A percentile compares a stretch with the other conserved stretches of the same genome.
Evolutionary conservation across 352 stramenopile genomes (phyloP).

Genomic region (Pythium scleroteichum): DNA sequence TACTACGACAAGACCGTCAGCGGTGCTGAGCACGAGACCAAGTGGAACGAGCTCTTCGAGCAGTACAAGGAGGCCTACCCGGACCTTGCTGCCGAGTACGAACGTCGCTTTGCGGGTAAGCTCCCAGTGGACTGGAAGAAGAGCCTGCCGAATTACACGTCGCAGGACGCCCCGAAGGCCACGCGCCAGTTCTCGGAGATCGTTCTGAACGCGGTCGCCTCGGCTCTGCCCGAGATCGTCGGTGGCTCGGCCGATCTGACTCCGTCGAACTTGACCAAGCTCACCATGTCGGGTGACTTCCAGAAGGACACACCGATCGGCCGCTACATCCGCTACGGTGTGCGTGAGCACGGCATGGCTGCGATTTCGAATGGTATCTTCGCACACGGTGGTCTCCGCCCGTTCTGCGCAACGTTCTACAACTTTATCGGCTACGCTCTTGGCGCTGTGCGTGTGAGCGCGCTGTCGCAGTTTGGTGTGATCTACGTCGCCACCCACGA

Average conservation of each 20-base stretch:
- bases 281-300: slow-evolving; percentile 97
- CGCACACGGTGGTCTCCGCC: slow-evolving; percentile 95
- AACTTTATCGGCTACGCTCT: slow-evolving; percentile 99
- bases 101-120: slow-evolving; percentile 91
- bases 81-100: slow-evolving; percentile 93
- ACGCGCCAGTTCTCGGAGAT: slow-evolving; percentile 95
- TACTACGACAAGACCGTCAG: slow-evolving; percentile 87
- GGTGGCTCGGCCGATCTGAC: slow-evolving; percentile 98
- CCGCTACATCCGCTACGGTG: slow-evolving; percentile 98
- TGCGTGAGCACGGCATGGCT: slow-evolving; percentile 99
- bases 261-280: slow-evolving; percentile 95
- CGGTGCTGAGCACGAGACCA: slow-evolving; percentile 72
- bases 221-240: slow-evolving; percentile 94
- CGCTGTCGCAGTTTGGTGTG: slow-evolving; percentile 94
- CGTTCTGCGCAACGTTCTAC: slow-evolving; percentile 99
- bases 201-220: slow-evolving; percentile 94
- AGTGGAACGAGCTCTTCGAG: slow-evolving; percentile 92
- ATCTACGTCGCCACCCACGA: slow-evolving; percentile 99
- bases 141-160: slow-evolving; percentile 90
- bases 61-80: slow-evolving; percentile 91
- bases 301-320: slow-evolving; percentile 95
- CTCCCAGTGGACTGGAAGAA: slow-evolving; percentile 92
- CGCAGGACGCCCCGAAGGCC: slow-evolving; percentile 88
- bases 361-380: slow-evolving; percentile 98
- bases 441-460: slow-evolving; percentile 93